These are phyloP conservation scores for Astragalus glycyphyllos DNA, from an alignment of 306 rosid genomes.

Conservation along the genomic window DNA sequence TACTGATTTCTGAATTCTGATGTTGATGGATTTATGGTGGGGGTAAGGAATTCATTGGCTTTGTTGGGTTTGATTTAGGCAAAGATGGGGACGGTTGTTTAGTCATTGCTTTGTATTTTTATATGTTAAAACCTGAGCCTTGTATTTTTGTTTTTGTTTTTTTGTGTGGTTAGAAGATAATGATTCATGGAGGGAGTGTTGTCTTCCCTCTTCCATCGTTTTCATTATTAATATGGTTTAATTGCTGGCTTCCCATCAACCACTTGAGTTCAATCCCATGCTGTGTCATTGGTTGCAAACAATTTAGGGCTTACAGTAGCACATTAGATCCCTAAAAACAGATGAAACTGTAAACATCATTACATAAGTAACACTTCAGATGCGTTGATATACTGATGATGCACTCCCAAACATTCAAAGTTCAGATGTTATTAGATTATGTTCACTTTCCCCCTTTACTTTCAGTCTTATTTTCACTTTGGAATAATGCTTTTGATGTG, in stretches of 20 bases:
- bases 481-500: not conserved
- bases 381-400: slow-evolving; percentile 20
- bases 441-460: not conserved
- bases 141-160: not conserved
- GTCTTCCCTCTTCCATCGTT: slow-evolving; percentile 3
- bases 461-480: slow-evolving; percentile 1
- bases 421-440: slow-evolving; percentile 16
- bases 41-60: slow-evolving; percentile 23
- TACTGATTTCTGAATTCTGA: slow-evolving; percentile 18
- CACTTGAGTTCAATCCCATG: not conserved
- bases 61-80: slow-evolving; percentile 29
- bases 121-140: not conserved
- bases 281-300: slow-evolving; percentile 6
- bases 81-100: slow-evolving; percentile 8
- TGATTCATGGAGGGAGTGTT: slow-evolving; percentile 28
- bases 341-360: slow-evolving; percentile 23
- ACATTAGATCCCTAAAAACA: slow-evolving; percentile 8
- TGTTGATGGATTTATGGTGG: slow-evolving; percentile 30
- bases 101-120: not conserved
- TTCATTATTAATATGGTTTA: slow-evolving; percentile 18
- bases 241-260: slow-evolving; percentile 5
- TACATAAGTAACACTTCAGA: slow-evolving; percentile 8
- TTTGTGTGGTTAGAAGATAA: not conserved
- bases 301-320: slow-evolving; percentile 18
- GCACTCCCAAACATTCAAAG: slow-evolving; percentile 6